These are phyloP conservation scores for Penium margaritaceum DNA, from an alignment of 139 green algal genomes.

Conservation along the genomic window DNA sequence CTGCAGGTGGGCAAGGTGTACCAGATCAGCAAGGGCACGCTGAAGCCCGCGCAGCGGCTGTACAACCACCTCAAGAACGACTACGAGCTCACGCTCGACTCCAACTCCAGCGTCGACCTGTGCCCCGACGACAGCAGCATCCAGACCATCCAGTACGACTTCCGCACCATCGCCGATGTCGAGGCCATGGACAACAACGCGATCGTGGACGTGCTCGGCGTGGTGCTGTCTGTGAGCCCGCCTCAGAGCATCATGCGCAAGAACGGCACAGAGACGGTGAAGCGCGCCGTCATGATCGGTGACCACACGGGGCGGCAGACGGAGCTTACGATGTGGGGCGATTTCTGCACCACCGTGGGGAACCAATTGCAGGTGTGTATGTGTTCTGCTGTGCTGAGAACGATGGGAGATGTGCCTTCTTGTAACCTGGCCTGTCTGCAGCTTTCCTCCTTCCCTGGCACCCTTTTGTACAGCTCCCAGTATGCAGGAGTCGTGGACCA, in stretches of 20 bases:
- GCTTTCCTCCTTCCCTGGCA: too few species aligned
- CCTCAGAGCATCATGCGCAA: conserved; percentile 64
- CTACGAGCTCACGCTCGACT: conserved; percentile 85
- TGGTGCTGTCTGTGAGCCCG: conserved; percentile 66
- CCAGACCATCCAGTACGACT: conserved; percentile 22
- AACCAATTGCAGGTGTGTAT: conserved; percentile 54
- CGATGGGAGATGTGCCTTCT: too few species aligned
- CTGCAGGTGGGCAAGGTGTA: conserved; percentile 65
- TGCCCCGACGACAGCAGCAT: conserved; percentile 40
- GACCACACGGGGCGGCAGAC: conserved; percentile 70
- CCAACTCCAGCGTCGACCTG: conserved; percentile 41
- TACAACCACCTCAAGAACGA: conserved; percentile 78
- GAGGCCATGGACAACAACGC: conserved; percentile 56
- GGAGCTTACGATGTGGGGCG: conserved; percentile 86
- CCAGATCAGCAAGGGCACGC: conserved; percentile 70
- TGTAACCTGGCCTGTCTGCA: too few species aligned
- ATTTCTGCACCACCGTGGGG: conserved; percentile 56
- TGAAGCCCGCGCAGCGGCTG: conserved; percentile 57
- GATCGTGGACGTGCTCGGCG: conserved; percentile 78
- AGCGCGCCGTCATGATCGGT: conserved; percentile 67
- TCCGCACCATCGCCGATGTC: conserved; percentile 62
- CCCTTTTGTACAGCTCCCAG: too few species aligned
- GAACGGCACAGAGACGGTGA: conserved; percentile 75
- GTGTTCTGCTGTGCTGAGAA: too few species aligned
- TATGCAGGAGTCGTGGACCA: too few species aligned